phyloP scores from a whole-genome alignment of 2,329 filamentous ascomycete species.

The Pestalotiopsis fici region DNA sequence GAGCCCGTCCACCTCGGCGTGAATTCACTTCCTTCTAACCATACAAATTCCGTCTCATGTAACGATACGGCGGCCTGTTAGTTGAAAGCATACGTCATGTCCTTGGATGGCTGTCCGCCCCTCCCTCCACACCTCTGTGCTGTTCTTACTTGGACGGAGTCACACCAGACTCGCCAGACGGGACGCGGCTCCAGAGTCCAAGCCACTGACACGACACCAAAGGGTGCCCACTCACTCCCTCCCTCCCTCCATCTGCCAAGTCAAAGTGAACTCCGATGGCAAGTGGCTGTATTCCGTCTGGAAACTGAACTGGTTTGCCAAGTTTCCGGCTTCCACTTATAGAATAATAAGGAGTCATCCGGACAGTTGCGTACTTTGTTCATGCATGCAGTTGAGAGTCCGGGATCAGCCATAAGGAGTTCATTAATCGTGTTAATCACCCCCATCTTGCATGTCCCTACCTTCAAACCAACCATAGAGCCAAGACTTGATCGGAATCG shows the following conservation, averaged over 20 bases:
- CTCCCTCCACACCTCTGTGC: background rate
- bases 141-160: background rate
- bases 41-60: background rate
- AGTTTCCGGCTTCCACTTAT: background rate
- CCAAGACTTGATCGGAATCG: background rate
- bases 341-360: background rate
- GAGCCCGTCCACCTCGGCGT: background rate
- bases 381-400: too few relatives aligned
- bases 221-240: background rate
- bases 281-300: background rate
- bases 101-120: background rate
- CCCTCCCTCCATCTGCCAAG: background rate
- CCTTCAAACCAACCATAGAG: background rate
- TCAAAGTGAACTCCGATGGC: background rate
- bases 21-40: background rate
- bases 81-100: conserved; percentile 6
- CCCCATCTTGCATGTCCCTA: background rate
- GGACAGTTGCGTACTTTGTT: background rate
- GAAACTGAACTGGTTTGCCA: background rate
- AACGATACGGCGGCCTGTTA: background rate
- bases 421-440: background rate
- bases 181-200: background rate
- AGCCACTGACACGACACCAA: background rate
- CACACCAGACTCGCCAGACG: background rate
- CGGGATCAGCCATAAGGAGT: too few relatives aligned